Evolutionary conservation across 352 stramenopile species (phyloP).

Genomic region (Peronosclerospora sorghi): DNA sequence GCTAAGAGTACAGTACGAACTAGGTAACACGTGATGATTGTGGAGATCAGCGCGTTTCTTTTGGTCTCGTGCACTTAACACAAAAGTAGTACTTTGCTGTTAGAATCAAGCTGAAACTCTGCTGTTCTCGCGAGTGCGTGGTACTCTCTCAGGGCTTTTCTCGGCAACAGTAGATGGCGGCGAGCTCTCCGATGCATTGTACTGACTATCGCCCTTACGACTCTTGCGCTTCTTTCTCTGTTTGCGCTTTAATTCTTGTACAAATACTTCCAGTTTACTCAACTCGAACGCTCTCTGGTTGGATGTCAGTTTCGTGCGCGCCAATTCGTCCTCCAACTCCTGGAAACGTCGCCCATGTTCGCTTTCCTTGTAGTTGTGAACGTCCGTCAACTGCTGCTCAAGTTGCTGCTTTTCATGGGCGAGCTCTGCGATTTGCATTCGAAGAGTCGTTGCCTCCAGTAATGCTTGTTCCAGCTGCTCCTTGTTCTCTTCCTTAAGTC

Average conservation of each 20-base stretch:
- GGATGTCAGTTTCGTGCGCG: slow-evolving; percentile 37
- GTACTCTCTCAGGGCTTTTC: slow-evolving; percentile 10
- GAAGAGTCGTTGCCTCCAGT: slow-evolving; percentile 19
- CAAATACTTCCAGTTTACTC: slow-evolving; percentile 30
- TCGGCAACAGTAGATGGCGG: slow-evolving; percentile 13
- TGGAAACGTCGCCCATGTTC: slow-evolving; percentile 45
- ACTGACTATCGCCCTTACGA: slow-evolving; percentile 20
- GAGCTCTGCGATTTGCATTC: slow-evolving; percentile 22
- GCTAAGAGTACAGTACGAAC: slow-evolving; percentile 11
- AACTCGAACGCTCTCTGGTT: slow-evolving; percentile 39
- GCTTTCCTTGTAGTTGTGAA: slow-evolving; percentile 63
- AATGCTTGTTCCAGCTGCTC: slow-evolving; percentile 25
- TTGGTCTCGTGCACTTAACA: neutral
- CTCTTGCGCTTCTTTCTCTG: slow-evolving; percentile 27
- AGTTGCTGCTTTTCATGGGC: slow-evolving; percentile 47
- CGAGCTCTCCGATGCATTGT: slow-evolving; percentile 14
- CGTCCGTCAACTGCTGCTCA: slow-evolving; percentile 51
- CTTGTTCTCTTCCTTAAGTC: slow-evolving; percentile 35
- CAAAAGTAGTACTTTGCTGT: neutral
- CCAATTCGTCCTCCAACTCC: slow-evolving; percentile 53
- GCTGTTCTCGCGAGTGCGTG: slow-evolving; percentile 13
- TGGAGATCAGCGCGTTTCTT: neutral
- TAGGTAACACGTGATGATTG: slow-evolving; percentile 13
- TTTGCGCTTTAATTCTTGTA: slow-evolving; percentile 30
- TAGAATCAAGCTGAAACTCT: neutral